Percentiles rank a stretch among this genome's conserved stretches.
Conservation (phyloP, 768 basidiomycete species). For the Amanita pallidorosea region DNA sequence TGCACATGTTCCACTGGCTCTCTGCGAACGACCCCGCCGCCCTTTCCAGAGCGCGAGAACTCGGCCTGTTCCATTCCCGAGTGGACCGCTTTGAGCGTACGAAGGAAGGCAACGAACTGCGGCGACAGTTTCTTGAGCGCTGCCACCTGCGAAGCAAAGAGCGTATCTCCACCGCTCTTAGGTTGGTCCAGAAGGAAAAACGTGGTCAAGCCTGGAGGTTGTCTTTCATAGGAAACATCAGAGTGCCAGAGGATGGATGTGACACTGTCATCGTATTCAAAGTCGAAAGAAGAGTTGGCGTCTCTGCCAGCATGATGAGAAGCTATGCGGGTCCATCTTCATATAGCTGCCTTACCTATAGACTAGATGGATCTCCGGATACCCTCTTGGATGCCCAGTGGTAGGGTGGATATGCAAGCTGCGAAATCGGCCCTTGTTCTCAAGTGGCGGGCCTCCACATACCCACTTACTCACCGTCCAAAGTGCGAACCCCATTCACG, state of each 20-base stretch:
- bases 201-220: slow-evolving; percentile 78
- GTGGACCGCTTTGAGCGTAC: slow-evolving; percentile 71
- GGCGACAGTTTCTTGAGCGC: slow-evolving; percentile 67
- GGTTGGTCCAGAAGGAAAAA: slow-evolving; percentile 71
- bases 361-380: slow-evolving; percentile 73
- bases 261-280: slow-evolving; percentile 49
- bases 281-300: slow-evolving; percentile 61
- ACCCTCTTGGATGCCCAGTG: slow-evolving; percentile 63
- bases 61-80: slow-evolving; percentile 77
- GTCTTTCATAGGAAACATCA: slow-evolving; percentile 76
- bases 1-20: slow-evolving; percentile 79
- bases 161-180: slow-evolving; percentile 56
- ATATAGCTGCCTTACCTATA: slow-evolving; percentile 36
- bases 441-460: not conserved
- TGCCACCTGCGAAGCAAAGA: slow-evolving; percentile 61
- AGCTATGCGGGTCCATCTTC: not conserved
- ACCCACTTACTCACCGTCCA: slow-evolving; percentile 32
- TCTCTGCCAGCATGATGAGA: slow-evolving; percentile 33
- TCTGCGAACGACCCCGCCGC: slow-evolving; percentile 68
- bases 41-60: slow-evolving; percentile 55
- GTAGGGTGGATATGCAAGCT: slow-evolving; percentile 82
- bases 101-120: slow-evolving; percentile 65
- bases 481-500: slow-evolving; percentile 63
- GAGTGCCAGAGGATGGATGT: slow-evolving; percentile 65
- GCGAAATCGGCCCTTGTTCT: not conserved